Percentiles rank a stretch among this genome's conserved stretches.
Conservation (phyloP, 1,284 basidiomycete genomes). For the Wolfiporia cocos region DNA sequence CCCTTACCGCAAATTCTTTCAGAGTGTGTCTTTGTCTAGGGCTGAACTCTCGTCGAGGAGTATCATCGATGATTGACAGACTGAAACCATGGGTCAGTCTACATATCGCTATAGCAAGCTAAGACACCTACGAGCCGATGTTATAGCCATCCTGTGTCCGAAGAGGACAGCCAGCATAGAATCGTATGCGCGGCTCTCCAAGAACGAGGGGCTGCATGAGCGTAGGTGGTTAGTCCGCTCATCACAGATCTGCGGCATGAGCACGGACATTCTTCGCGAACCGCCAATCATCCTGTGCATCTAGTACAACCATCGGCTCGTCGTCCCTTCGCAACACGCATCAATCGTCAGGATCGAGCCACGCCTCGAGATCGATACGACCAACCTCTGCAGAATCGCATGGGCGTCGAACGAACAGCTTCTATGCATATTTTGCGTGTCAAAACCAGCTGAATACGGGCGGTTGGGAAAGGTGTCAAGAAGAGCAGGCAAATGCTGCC, state of each 20-base stretch:
- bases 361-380: constrained; percentile 2
- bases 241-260: not conserved
- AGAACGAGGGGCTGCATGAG: constrained; percentile 66
- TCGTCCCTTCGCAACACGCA: constrained; percentile 49
- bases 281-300: constrained; percentile 82
- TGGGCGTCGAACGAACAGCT: constrained; percentile 79
- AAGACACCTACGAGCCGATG: constrained; percentile 62
- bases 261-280: constrained; percentile 69
- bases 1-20: constrained; percentile 80
- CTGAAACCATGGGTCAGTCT: constrained; percentile 28
- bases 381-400: constrained; percentile 74
- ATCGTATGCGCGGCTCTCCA: constrained; percentile 67
- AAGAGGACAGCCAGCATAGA: constrained; percentile 90
- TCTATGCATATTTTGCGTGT: constrained; percentile 47
- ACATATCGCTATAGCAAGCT: not conserved
- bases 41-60: constrained; percentile 79
- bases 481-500: too few species aligned
- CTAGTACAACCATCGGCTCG: constrained; percentile 84
- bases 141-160: constrained; percentile 88
- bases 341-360: not conserved
- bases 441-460: constrained; percentile 61
- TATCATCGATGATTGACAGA: constrained; percentile 82
- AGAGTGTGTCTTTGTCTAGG: constrained; percentile 88
- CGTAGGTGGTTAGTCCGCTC: too few species aligned
- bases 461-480: too few species aligned